phyloP scores from a whole-genome alignment of 2,329 filamentous ascomycete genomes.

The Stemphylium beticola region DNA sequence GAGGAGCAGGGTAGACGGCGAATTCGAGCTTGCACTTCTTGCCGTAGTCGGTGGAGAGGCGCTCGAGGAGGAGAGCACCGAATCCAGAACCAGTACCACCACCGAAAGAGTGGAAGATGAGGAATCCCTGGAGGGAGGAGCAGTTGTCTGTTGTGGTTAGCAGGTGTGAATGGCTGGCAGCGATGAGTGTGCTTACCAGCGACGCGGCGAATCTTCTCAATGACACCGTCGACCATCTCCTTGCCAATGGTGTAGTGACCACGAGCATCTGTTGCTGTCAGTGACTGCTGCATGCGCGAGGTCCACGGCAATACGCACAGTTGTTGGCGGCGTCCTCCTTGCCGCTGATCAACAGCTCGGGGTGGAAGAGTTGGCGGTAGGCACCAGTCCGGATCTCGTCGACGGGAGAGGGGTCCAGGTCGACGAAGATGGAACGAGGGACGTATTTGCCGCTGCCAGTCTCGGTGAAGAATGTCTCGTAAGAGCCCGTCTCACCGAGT shows the following conservation, averaged over 20 bases:
- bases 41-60: slow-evolving; percentile 74
- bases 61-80: slow-evolving; percentile 73
- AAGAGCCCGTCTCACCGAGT: slow-evolving; percentile 67
- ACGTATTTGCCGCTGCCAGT: slow-evolving; percentile 75
- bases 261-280: slow-evolving; percentile 63
- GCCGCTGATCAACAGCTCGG: slow-evolving; percentile 73
- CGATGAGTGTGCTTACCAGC: slow-evolving; percentile 58
- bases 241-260: slow-evolving; percentile 79
- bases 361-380: slow-evolving; percentile 75
- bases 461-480: slow-evolving; percentile 77
- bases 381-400: slow-evolving; percentile 73
- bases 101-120: slow-evolving; percentile 77
- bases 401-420: slow-evolving; percentile 74
- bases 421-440: slow-evolving; percentile 74
- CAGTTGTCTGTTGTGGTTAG: slow-evolving; percentile 66
- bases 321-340: slow-evolving; percentile 81
- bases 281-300: background rate
- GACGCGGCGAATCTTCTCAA: slow-evolving; percentile 73
- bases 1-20: slow-evolving; percentile 73
- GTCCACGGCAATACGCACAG: slow-evolving; percentile 54
- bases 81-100: slow-evolving; percentile 76
- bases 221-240: slow-evolving; percentile 74
- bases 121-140: slow-evolving; percentile 73
- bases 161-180: background rate
- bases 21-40: slow-evolving; percentile 82